Evolutionary conservation across 1,139 yeast genomes (phyloP).

Genomic region (Candida sp.): DNA sequence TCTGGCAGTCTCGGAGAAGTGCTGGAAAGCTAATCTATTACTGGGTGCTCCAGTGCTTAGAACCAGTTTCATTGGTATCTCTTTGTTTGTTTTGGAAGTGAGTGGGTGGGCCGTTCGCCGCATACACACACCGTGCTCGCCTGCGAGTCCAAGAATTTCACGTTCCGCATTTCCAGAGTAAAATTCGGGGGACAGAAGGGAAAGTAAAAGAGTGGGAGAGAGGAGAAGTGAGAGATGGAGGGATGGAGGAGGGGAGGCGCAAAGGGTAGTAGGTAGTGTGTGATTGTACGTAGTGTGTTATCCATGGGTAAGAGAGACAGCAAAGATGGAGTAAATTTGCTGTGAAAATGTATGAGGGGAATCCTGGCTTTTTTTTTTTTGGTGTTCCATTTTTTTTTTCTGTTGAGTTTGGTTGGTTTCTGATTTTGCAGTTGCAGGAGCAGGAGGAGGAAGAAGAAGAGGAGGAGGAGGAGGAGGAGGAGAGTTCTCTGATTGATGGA

Average conservation of each 20-base stretch:
- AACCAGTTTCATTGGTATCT: too few species aligned
- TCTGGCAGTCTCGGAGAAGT: too few species aligned
- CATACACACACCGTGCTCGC: too few species aligned
- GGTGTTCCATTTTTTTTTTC: slow-evolving; percentile 1
- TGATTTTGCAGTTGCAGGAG: background rate
- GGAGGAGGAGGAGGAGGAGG: too few species aligned
- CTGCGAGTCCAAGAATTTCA: too few species aligned
- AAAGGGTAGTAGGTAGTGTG: background rate
- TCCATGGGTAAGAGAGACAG: background rate
- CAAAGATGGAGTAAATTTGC: background rate
- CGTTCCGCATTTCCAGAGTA: too few species aligned
- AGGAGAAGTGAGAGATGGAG: background rate
- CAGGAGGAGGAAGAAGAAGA: background rate
- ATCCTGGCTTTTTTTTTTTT: background rate
- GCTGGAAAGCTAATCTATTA: too few species aligned
- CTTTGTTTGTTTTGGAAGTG: too few species aligned
- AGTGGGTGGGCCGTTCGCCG: too few species aligned
- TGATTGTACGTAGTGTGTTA: background rate
- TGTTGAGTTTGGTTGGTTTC: background rate
- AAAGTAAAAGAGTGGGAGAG: too few species aligned
- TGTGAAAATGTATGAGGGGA: background rate
- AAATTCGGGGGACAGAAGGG: too few species aligned
- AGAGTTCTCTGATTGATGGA: background rate
- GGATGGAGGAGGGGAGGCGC: background rate
- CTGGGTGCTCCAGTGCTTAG: too few species aligned